Base-by-base conservation (phyloP, 2,329 filamentous ascomycete genomes). In the Zasmidium citrigriseum region DNA sequence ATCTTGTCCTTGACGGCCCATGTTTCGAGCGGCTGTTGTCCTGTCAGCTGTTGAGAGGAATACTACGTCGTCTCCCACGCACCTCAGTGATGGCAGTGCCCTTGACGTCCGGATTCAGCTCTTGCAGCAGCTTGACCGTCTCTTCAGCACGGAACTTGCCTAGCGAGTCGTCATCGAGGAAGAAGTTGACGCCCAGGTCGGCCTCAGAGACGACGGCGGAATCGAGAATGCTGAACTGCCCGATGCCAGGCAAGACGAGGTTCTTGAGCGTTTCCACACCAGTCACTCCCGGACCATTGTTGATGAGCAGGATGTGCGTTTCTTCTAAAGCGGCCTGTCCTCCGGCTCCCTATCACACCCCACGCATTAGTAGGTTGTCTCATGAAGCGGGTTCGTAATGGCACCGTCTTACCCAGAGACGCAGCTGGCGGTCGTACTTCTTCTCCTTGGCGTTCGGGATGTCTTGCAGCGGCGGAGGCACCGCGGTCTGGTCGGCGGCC, bases 141-240 rank as follows among this genome's bases (percentile, higher is more conserved):
- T 89, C 87, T 72, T 91, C 84, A 1, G 93, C 91, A 65, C 95
- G 86, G 23, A 86, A 86, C 68, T 87, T 87, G 54, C 92, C 93
- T 38, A 96, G 73, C 64, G 86, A 89, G 50, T 82, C 79, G 67
- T 95, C 86, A 61, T 96, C 91, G 0, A 99, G 81, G 70, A 99
- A 99, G 82, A 99, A 99, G 77, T 99, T 99, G 62, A 97, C 89
- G 3, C 96, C 95, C 44, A 99, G 80, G 69, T 99, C 95, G 45
- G 86, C 82, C 66, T 96, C 88, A 1, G 80, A 81, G n/a, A 99
- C 93, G 2, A 83, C 74, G 1, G 86, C 84, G 5, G 89, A 86
- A 69, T 99, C 95, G 53, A 89, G 88, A 61, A 99, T 96, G 0
- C 91, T 96, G 73, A 97, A 99, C 23, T 86, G 85, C 9, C 95